These are phyloP conservation scores for Mortierella sp. DNA, from an alignment of 371 early-diverging fungal species.

Conservation along the genomic window DNA sequence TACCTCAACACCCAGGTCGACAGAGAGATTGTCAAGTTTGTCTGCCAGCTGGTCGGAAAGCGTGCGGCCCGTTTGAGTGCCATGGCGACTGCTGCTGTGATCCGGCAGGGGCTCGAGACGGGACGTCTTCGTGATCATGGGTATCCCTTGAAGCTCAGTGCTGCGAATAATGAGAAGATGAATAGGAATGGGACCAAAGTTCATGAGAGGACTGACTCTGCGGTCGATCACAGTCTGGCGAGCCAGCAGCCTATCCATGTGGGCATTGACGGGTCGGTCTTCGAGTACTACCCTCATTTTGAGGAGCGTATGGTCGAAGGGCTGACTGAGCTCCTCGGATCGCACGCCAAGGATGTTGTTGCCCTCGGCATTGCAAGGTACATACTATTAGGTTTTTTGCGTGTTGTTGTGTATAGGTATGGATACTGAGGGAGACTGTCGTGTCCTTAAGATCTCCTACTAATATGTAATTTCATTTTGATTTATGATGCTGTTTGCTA, in stretches of 20 bases:
- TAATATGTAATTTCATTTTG: not conserved
- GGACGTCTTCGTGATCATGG: constrained; percentile 15
- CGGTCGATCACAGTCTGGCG: not conserved
- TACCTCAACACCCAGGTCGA: constrained; percentile 76
- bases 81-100: constrained; percentile 87
- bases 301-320: constrained; percentile 75
- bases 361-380: constrained; percentile 43
- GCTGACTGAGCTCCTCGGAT: constrained; percentile 34
- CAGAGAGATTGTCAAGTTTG: constrained; percentile 83
- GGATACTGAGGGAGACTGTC: not conserved
- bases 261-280: constrained; percentile 96
- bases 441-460: not conserved
- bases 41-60: constrained; percentile 89
- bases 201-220: constrained; percentile 7
- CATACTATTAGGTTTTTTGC: not conserved
- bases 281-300: constrained; percentile 93
- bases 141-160: constrained; percentile 22
- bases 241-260: constrained; percentile 65
- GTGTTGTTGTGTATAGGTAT: not conserved
- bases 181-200: not conserved
- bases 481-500: not conserved
- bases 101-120: constrained; percentile 63
- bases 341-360: constrained; percentile 34
- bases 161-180: not conserved
- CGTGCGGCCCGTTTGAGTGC: constrained; percentile 93